A percentile compares a stretch with the other conserved stretches of the same genome.
phyloP scores from a whole-genome alignment of 305 asterid genomes.

The Fraxinus baroniana region DNA sequence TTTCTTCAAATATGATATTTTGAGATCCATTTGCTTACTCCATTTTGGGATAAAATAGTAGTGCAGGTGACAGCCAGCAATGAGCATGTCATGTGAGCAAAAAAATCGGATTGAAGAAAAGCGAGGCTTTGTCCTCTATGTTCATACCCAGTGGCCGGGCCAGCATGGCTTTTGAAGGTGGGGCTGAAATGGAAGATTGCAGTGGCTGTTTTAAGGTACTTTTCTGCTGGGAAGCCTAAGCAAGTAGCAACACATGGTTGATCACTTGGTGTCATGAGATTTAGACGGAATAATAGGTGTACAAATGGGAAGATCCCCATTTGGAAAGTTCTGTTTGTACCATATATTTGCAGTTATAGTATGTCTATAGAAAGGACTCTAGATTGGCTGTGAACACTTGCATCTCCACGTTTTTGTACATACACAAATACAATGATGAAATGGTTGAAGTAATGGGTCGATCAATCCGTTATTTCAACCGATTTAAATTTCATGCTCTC shows the following conservation, averaged over 20 bases:
- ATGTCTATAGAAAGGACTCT: constrained; percentile 12
- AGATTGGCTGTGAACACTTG: neutral
- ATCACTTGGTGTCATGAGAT: constrained; percentile 6
- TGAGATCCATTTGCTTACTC: constrained; percentile 1
- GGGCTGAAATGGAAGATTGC: constrained; percentile 14
- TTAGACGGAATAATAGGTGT: constrained; percentile 21
- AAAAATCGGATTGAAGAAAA: constrained; percentile 10
- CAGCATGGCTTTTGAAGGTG: constrained; percentile 3
- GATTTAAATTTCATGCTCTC: neutral
- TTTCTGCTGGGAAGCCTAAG: neutral
- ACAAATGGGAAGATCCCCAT: constrained; percentile 25
- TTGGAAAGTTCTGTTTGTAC: constrained; percentile 29
- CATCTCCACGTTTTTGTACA: neutral
- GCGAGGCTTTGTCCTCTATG: neutral
- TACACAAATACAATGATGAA: neutral
- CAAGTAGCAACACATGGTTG: neutral
- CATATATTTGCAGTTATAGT: constrained; percentile 8
- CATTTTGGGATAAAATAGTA: constrained; percentile 35
- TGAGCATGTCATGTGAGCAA: constrained; percentile 29
- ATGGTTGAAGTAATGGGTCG: neutral
- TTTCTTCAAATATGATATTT: neutral
- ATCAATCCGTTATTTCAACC: neutral
- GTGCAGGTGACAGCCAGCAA: constrained; percentile 54
- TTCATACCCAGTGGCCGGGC: constrained; percentile 1
- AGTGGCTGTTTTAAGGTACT: constrained; percentile 26